A percentile compares a stretch with the other conserved stretches of the same genome.
These are phyloP conservation scores for Xenosphaeropsis pyriputrescens DNA, from an alignment of 2,329 filamentous ascomycete genomes.

Conservation along the genomic window DNA sequence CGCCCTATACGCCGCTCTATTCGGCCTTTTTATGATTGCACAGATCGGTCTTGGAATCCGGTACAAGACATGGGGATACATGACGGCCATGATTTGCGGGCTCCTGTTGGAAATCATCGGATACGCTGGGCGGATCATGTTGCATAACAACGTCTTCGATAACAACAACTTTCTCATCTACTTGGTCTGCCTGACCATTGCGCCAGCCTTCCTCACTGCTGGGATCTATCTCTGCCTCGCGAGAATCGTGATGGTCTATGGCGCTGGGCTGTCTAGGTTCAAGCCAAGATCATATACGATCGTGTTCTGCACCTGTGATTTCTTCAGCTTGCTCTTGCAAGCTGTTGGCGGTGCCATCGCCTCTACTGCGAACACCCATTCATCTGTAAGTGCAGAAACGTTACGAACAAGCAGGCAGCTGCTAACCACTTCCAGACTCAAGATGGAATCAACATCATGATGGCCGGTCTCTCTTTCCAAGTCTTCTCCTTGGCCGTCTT, in stretches of 20 bases:
- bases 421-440: not conserved
- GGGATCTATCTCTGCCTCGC: slow-evolving; percentile 42
- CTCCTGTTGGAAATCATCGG: slow-evolving; percentile 36
- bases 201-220: slow-evolving; percentile 38
- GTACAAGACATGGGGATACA: slow-evolving; percentile 40
- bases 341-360: slow-evolving; percentile 40
- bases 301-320: slow-evolving; percentile 42
- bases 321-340: slow-evolving; percentile 41
- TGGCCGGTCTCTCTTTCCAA: slow-evolving; percentile 40
- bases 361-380: slow-evolving; percentile 20
- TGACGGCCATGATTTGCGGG: slow-evolving; percentile 32
- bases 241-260: slow-evolving; percentile 37
- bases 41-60: slow-evolving; percentile 32
- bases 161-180: slow-evolving; percentile 32
- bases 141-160: slow-evolving; percentile 34
- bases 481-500: slow-evolving; percentile 30
- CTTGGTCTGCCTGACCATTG: slow-evolving; percentile 38
- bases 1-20: slow-evolving; percentile 33
- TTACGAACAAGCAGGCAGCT: too few species aligned
- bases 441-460: slow-evolving; percentile 26
- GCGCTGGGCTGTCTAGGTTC: slow-evolving; percentile 26
- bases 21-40: slow-evolving; percentile 28
- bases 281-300: slow-evolving; percentile 34
- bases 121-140: slow-evolving; percentile 36
- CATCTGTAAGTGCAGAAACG: not conserved